phyloP scores from a whole-genome alignment of 305 asterid genomes.

The Rubia occidens region DNA sequence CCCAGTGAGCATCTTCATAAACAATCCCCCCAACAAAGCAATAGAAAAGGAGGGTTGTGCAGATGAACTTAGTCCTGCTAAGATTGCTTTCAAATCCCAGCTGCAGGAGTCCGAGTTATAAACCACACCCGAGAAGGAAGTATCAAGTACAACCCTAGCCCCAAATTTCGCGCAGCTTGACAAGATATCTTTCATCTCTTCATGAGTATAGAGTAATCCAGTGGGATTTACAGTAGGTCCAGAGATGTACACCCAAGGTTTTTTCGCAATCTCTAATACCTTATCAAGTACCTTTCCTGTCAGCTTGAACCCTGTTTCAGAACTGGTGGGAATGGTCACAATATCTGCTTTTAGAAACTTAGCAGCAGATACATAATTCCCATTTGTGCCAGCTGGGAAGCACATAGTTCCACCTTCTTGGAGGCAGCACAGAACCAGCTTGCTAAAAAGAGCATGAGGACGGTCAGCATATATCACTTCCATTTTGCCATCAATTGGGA shows the following conservation, averaged over 20 bases:
- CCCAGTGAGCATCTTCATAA: conserved; percentile 74
- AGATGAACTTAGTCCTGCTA: conserved; percentile 41
- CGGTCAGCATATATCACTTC: conserved; percentile 70
- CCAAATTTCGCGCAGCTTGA: conserved; percentile 60
- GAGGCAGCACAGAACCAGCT: conserved; percentile 74
- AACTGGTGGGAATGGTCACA: conserved; percentile 40
- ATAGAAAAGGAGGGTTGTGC: conserved; percentile 46
- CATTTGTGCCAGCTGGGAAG: conserved; percentile 84
- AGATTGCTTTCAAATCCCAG: conserved; percentile 62
- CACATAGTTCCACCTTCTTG: conserved; percentile 85
- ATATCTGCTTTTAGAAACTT: conserved; percentile 62
- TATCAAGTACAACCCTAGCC: conserved; percentile 73
- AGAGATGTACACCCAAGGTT: conserved; percentile 86
- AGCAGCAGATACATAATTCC: conserved; percentile 79
- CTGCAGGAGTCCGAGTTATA: conserved; percentile 44
- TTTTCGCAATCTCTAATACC: conserved; percentile 40
- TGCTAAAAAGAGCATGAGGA: conserved; percentile 67
- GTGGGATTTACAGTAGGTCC: conserved; percentile 90
- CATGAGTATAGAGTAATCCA: conserved; percentile 70
- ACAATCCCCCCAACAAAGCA: conserved; percentile 76
- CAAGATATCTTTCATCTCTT: conserved; percentile 58
- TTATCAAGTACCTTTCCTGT: conserved; percentile 48
- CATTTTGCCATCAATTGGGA: conserved; percentile 38
- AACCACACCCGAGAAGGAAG: conserved; percentile 81
- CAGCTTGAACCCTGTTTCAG: conserved; percentile 62